Base-by-base conservation (phyloP, 1,139 yeast genomes). In the Blastobotrys malaysiensis region DNA sequence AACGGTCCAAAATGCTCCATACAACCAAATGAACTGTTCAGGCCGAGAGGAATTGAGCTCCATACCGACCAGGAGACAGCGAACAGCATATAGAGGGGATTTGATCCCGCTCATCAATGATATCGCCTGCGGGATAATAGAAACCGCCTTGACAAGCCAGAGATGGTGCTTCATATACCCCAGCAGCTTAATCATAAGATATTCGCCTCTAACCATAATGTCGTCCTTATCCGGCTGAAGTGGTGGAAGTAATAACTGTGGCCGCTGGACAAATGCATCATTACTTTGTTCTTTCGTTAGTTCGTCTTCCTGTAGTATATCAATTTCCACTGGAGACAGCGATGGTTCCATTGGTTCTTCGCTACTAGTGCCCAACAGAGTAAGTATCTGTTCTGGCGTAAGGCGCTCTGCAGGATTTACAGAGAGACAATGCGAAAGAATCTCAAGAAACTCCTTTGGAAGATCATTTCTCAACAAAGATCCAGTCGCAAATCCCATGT, bases 391-490 rank as follows among this genome's bases (percentile, higher is more conserved):
- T 0, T 64, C 69, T 1, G 83, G 77, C 2, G 70, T 62, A 2
- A 83, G 81, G 48, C 89, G 74, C 5, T 63, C 57, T 0, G 52
- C 54, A 0, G 80, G 76, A 21, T 73, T 60, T 3, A 64, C 61
- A 1, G 72, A 65, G 1, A 79, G 66, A 58, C 79, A 62, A 5
- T 63, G 59, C 1, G 66, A 64, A 52, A 80, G 66, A 21, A 83
- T 61, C 0, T 68, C 67, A 48, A 74, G 65, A 52, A 82, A 67
- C 19, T 71, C 75, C 1, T 56, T 52, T 24, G 79, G 72, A 6
- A 82, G 63, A 36, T 73, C 78, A 1, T 64, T 61, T 14, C 76
- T 65, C 6, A 65, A 66, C 24, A 61, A 59, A 22, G 58, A 46
- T n/a, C 19, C 45, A 46, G 45, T 50, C 54, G 65, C 62, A 45